Conservation (phyloP, 345 rosid genomes). For the Hypericum androsaemum region DNA sequence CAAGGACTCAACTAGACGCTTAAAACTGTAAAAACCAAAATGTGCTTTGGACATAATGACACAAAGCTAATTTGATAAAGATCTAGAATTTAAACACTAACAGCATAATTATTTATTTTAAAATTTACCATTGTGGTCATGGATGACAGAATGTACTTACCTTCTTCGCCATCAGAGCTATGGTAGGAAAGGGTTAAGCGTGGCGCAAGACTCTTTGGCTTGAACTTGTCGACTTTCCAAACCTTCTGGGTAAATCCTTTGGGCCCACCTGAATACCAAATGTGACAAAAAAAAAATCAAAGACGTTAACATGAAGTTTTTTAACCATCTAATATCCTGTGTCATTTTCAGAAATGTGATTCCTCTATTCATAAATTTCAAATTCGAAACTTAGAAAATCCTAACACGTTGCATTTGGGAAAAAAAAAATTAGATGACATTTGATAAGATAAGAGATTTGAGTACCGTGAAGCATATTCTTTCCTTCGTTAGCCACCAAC, state of each 20-base stretch:
- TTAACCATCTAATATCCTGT: too few species aligned
- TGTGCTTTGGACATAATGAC: too few species aligned
- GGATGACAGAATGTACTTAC: constrained; percentile 12
- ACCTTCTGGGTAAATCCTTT: constrained; percentile 66
- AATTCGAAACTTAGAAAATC: background rate
- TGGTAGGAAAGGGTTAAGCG: constrained; percentile 46
- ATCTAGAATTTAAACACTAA: too few species aligned
- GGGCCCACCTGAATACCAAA: constrained; percentile 45
- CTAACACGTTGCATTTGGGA: background rate
- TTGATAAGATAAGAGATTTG: background rate
- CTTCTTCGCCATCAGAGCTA: constrained; percentile 81
- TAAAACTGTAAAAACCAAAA: too few species aligned
- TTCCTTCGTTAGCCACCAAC: constrained; percentile 60
- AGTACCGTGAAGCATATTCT: constrained; percentile 79
- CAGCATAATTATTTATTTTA: too few species aligned
- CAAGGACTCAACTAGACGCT: too few species aligned
- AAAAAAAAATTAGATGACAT: too few species aligned
- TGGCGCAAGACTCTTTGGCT: constrained; percentile 36
- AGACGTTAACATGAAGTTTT: too few species aligned
- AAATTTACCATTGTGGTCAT: too few species aligned
- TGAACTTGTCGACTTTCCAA: constrained; percentile 49
- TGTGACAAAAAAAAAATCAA: too few species aligned
- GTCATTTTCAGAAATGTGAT: too few species aligned
- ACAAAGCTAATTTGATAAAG: too few species aligned
- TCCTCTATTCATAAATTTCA: background rate